phyloP scores from a whole-genome alignment of 2,329 filamentous ascomycete genomes.

The Pseudonectria foliicola region DNA sequence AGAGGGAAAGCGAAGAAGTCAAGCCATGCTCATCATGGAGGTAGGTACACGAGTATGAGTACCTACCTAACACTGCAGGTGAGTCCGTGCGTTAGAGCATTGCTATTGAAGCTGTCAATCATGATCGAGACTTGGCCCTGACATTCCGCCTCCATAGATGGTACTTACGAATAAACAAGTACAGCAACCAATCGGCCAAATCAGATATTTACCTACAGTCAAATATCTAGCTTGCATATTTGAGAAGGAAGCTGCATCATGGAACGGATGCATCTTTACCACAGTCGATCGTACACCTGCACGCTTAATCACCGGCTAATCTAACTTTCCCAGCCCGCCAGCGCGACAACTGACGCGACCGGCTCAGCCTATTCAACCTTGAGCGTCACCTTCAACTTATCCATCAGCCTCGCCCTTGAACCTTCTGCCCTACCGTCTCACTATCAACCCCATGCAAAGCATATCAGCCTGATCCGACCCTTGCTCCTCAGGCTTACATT shows the following conservation, averaged over 20 bases:
- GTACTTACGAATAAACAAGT: no score
- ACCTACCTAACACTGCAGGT: not conserved
- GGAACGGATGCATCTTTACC: not conserved
- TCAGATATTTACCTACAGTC: no score
- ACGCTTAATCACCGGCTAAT: constrained; percentile 22
- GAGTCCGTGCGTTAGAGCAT: not conserved
- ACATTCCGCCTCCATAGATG: no score
- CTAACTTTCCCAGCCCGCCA: not conserved
- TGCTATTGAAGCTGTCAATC: no score
- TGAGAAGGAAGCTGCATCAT: no score
- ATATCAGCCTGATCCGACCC: not conserved
- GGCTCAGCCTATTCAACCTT: constrained; percentile 6
- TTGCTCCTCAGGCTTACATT: no score
- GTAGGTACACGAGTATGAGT: not conserved
- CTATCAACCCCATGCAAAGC: not conserved
- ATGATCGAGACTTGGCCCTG: no score
- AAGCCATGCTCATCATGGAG: not conserved
- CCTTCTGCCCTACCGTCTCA: constrained; percentile 1
- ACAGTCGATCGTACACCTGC: no score
- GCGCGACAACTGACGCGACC: constrained; percentile 8
- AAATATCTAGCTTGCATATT: no score
- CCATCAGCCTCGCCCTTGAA: constrained; percentile 4
- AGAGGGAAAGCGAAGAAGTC: not conserved
- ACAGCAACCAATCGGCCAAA: no score
- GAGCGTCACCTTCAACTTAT: constrained; percentile 8